These are phyloP conservation scores for Leccinum broughii DNA, from an alignment of 768 basidiomycete species.

Conservation along the genomic window DNA sequence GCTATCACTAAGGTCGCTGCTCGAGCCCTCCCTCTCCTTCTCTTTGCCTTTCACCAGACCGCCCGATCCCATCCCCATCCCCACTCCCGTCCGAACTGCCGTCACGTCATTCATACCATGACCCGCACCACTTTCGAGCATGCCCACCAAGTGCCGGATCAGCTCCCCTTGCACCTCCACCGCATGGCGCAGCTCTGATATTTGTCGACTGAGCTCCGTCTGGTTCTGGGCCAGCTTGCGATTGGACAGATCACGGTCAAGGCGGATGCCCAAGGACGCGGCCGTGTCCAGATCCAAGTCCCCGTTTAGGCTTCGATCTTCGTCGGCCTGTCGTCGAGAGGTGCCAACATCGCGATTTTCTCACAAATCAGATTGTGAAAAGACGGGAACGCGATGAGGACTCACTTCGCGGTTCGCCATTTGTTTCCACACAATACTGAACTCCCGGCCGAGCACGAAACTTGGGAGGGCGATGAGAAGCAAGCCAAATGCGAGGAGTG, in stretches of 20 bases:
- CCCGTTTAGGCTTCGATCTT: not conserved
- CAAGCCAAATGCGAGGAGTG: conserved; percentile 83
- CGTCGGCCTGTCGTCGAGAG: not conserved
- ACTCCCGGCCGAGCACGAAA: conserved; percentile 91
- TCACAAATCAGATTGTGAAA: not conserved
- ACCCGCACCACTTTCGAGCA: conserved; percentile 13
- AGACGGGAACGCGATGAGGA: not conserved
- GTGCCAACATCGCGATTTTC: not conserved
- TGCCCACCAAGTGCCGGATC: conserved; percentile 34
- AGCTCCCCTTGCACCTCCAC: conserved; percentile 63
- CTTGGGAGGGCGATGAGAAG: conserved; percentile 87
- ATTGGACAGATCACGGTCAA: conserved; percentile 49
- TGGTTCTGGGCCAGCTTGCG: conserved; percentile 66
- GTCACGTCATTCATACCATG: not conserved
- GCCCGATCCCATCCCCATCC: not conserved
- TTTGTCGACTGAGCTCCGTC: conserved; percentile 64
- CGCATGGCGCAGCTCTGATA: conserved; percentile 52
- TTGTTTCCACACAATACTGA: conserved; percentile 85
- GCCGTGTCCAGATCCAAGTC: conserved; percentile 6
- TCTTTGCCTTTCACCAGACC: conserved; percentile 17
- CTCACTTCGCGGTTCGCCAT: conserved; percentile 60
- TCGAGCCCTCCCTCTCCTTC: conserved; percentile 4
- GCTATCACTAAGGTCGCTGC: not conserved
- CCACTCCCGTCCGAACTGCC: not conserved
- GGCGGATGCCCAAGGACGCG: conserved; percentile 8